Evolutionary conservation across 805 yeast genomes (phyloP), one percentile per base, ranked within the genome.

Genomic region (Starmera pachycereana): DNA sequence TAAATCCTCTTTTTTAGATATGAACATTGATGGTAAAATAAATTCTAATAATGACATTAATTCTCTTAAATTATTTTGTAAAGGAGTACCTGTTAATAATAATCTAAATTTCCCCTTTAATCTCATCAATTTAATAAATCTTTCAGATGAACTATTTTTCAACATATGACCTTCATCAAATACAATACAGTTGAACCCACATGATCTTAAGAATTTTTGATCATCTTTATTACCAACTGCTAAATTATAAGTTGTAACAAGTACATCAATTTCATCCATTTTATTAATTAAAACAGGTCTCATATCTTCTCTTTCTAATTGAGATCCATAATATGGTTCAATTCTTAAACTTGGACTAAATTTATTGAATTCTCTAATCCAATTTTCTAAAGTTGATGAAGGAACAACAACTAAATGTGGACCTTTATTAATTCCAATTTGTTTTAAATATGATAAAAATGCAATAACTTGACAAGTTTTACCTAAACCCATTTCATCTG

Each of bases 401-500:
- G 99, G 99, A 25, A 94, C 97, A 29, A 92, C 92, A 29, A 92
- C 83, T 43, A 92, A 65, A 67, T 92, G 97, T 1, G 96, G 96
- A 0, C 95, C 94, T 37, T 67, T 65, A 7, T 63, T 58, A 27
- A 60, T 61, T n/a, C 68, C 71, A n/a, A 59, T 56, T 49, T 84
- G 81, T 54, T 86, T 86, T 52, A 92, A 69, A 54, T 82, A 79
- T 1, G 97, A 88, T 55, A 92, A 64, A 56, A 92, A 92, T 8
- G 97, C 73, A 61, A 92, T 90, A 29, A 92, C 96, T 62, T 92
- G 97, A 57, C 95, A 83, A 0, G 98, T 92, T 57, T 92, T 92
- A 44, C 99, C 99, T 37, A 92, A 68, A 6, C 95, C 99, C 99
- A 92, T 92, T 58, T 92, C 99, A 63, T 92, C 99, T 0, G 98